Evolutionary conservation across 306 rosid species (phyloP).

Genomic region (Mimosa pudica): DNA sequence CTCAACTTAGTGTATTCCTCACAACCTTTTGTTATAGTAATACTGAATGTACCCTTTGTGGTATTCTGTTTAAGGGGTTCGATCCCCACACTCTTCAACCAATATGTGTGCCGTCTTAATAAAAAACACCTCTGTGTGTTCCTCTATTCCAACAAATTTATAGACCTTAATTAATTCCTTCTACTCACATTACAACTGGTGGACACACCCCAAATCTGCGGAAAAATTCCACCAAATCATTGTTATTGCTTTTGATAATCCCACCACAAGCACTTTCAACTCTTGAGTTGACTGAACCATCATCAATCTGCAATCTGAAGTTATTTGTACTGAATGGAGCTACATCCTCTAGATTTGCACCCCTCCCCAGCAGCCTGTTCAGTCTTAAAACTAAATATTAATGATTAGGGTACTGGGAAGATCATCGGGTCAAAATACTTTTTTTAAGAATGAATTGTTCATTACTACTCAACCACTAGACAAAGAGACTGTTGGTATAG

Average conservation of each 20-base stretch:
- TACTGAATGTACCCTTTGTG: too few species aligned
- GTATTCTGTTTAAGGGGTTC: too few species aligned
- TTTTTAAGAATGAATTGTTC: background rate
- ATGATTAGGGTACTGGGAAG: background rate
- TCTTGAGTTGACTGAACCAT: background rate
- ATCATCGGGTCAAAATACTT: background rate
- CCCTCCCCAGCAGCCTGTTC: background rate
- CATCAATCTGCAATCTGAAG: background rate
- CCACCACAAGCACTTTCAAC: background rate
- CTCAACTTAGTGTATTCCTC: too few species aligned
- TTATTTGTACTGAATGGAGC: background rate
- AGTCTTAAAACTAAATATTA: background rate
- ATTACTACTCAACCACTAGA: background rate
- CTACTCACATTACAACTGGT: background rate
- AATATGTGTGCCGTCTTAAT: too few species aligned
- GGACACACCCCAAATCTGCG: background rate
- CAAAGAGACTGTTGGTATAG: background rate
- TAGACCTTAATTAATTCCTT: background rate
- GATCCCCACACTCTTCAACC: too few species aligned
- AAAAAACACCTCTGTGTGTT: background rate
- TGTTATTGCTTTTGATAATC: background rate
- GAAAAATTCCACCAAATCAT: slow-evolving; percentile 36
- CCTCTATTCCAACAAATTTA: background rate
- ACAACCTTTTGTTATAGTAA: too few species aligned
- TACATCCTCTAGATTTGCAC: background rate